A percentile compares a stretch with the other conserved stretches of the same genome.
Conservation (phyloP, 495 filamentous ascomycete species). For the Amorphotheca resinae region DNA sequence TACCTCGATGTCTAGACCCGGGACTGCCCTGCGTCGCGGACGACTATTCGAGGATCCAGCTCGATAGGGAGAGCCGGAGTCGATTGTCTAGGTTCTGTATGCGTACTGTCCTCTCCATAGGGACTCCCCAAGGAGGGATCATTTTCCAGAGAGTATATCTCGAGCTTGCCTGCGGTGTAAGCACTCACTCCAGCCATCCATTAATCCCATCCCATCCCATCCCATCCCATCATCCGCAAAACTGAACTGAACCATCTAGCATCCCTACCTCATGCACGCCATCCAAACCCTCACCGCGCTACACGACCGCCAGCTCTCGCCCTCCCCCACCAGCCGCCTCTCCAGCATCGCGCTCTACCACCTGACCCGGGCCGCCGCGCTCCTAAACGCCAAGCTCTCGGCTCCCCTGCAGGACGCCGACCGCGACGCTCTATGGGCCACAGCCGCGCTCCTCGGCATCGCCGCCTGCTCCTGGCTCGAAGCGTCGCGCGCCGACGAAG, state of each 20-base stretch:
- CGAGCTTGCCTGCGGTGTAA: slow-evolving; percentile 22
- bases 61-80: slow-evolving; percentile 21
- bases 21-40: slow-evolving; percentile 13
- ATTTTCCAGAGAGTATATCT: slow-evolving; percentile 21
- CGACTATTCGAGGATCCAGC: slow-evolving; percentile 18
- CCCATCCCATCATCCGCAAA: too few species aligned
- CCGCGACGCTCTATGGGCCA: slow-evolving; percentile 29
- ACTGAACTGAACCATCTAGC: too few species aligned
- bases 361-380: slow-evolving; percentile 24
- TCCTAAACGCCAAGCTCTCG: slow-evolving; percentile 28
- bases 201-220: too few species aligned
- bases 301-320: slow-evolving; percentile 24
- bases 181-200: not conserved
- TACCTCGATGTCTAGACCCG: too few species aligned
- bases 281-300: slow-evolving; percentile 27
- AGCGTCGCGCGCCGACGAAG: slow-evolving; percentile 19
- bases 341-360: slow-evolving; percentile 22
- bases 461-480: slow-evolving; percentile 25
- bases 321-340: slow-evolving; percentile 8
- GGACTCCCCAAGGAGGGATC: slow-evolving; percentile 18
- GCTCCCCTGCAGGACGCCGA: slow-evolving; percentile 15
- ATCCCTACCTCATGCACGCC: slow-evolving; percentile 27
- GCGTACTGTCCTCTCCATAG: slow-evolving; percentile 29
- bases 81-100: slow-evolving; percentile 25
- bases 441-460: slow-evolving; percentile 25